Conservation (phyloP, 768 basidiomycete genomes). For the Serendipita indica region DNA sequence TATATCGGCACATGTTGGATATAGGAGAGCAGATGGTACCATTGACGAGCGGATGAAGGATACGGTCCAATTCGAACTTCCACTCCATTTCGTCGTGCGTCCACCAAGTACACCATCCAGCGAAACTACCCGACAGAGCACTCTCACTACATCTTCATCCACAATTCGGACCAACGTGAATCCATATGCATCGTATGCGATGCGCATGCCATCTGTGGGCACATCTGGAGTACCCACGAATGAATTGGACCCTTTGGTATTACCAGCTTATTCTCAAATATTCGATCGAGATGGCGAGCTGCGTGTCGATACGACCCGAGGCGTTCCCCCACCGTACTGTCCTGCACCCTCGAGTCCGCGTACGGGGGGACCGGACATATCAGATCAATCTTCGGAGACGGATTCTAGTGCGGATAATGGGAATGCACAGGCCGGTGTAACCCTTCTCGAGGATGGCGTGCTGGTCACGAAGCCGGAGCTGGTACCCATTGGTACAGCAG, state of each 20-base stretch:
- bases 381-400: too few species aligned
- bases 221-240: background rate
- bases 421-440: background rate
- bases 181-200: background rate
- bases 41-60: too few species aligned
- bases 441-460: background rate
- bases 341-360: background rate
- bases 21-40: background rate
- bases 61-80: background rate
- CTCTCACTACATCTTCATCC: background rate
- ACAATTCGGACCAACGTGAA: background rate
- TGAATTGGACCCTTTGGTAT: background rate
- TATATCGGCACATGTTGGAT: background rate
- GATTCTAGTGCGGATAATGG: too few species aligned
- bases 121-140: too few species aligned
- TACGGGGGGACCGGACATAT: too few species aligned
- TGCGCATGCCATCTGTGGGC: background rate
- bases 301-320: background rate
- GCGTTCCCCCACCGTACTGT: background rate
- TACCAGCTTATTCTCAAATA: conserved; percentile 63
- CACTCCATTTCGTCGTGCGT: background rate
- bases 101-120: background rate
- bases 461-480: background rate
- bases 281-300: conserved; percentile 56
- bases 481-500: background rate